A percentile compares a stretch with the other conserved stretches of the same genome.
phyloP scores from a whole-genome alignment of 1,284 basidiomycete genomes.

The Trichosporon faecale region DNA sequence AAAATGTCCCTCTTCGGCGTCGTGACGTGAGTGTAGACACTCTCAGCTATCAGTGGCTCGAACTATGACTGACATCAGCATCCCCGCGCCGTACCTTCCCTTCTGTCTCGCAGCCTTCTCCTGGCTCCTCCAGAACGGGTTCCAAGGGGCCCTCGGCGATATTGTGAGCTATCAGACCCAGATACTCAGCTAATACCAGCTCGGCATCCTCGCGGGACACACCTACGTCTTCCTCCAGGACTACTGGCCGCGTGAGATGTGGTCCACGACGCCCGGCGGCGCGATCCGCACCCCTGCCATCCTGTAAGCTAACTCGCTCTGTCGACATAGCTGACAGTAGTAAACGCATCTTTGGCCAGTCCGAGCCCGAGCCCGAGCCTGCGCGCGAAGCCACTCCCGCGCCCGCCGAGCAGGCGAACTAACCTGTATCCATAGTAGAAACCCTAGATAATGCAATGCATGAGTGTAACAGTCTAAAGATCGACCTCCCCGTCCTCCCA shows the following conservation, averaged over 20 bases:
- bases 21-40: slow-evolving; percentile 58
- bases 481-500: neutral
- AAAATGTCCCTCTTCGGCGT: slow-evolving; percentile 94
- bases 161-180: slow-evolving; percentile 56
- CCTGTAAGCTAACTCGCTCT: slow-evolving; percentile 60
- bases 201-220: slow-evolving; percentile 84
- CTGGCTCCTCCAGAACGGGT: slow-evolving; percentile 86
- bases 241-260: slow-evolving; percentile 90
- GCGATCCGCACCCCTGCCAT: slow-evolving; percentile 71
- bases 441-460: slow-evolving; percentile 10
- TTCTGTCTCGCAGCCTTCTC: slow-evolving; percentile 77
- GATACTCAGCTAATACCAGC: slow-evolving; percentile 31
- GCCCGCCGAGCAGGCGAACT: neutral
- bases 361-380: slow-evolving; percentile 7
- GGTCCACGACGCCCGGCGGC: slow-evolving; percentile 39
- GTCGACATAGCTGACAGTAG: slow-evolving; percentile 14
- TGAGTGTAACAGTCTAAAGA: neutral
- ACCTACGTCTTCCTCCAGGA: slow-evolving; percentile 89
- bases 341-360: slow-evolving; percentile 18
- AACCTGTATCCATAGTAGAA: slow-evolving; percentile 3
- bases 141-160: slow-evolving; percentile 78
- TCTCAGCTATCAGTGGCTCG: neutral
- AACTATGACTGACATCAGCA: slow-evolving; percentile 47
- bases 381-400: neutral
- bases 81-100: slow-evolving; percentile 93